Evolutionary conservation across 306 rosid species (phyloP).

Genomic region (Betula pendula): DNA sequence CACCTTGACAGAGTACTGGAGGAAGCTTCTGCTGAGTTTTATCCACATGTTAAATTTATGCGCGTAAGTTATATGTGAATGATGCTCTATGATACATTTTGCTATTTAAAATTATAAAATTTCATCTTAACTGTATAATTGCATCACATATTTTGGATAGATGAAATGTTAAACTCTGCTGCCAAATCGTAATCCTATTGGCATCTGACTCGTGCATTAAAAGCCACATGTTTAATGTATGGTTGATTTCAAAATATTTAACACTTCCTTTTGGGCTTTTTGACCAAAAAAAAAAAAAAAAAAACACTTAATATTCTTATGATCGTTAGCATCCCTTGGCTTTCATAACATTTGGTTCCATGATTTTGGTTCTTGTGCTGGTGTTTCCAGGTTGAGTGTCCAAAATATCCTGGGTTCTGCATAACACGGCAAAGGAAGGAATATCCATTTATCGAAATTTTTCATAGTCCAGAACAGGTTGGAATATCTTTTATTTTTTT

Average conservation of each 20-base stretch:
- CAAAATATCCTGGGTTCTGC: constrained; percentile 95
- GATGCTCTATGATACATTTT: neutral
- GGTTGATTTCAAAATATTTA: neutral
- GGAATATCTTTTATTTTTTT: constrained; percentile 22
- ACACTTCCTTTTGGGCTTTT: neutral
- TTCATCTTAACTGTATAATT: neutral
- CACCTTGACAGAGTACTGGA: constrained; percentile 82
- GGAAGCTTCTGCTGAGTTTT: constrained; percentile 83
- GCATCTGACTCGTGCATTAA: constrained; percentile 1
- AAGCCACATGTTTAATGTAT: constrained; percentile 1
- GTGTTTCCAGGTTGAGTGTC: constrained; percentile 88
- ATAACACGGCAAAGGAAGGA: constrained; percentile 81
- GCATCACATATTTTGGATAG: neutral
- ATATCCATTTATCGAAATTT: constrained; percentile 86
- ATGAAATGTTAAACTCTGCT: neutral
- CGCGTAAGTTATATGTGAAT: constrained; percentile 58
- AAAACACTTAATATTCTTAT: neutral
- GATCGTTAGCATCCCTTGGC: neutral
- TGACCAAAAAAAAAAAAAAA: no score
- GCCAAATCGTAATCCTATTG: constrained; percentile 3
- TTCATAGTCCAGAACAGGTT: constrained; percentile 80
- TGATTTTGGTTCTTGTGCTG: constrained; percentile 15
- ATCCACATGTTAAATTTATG: constrained; percentile 80
- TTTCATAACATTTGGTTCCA: neutral
- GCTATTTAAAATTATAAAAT: constrained; percentile 8